These are phyloP conservation scores for Saccharomycopsis hybrid DNA, from an alignment of 1,139 yeast genomes.

Conservation along the genomic window DNA sequence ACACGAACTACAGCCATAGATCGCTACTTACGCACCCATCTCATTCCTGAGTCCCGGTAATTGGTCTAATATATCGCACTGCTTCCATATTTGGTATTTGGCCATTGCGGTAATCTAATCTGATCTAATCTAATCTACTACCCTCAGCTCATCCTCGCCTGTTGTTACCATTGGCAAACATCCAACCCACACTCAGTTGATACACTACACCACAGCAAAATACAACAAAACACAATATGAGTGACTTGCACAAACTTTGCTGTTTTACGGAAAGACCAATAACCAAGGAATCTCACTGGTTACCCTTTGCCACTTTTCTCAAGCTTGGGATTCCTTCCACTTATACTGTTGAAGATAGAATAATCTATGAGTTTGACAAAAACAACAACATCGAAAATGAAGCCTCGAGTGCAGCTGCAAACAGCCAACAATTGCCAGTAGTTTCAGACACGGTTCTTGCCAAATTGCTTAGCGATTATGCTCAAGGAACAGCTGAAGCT, in stretches of 20 bases:
- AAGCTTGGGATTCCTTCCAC: constrained; percentile 73
- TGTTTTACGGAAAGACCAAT: constrained; percentile 53
- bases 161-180: too few species aligned
- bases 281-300: constrained; percentile 36
- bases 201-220: too few species aligned
- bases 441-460: neutral
- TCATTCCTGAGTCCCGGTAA: too few species aligned
- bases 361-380: constrained; percentile 39
- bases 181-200: too few species aligned
- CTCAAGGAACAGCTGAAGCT: neutral
- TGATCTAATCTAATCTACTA: too few species aligned
- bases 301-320: constrained; percentile 40
- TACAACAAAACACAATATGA: constrained; percentile 34
- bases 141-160: too few species aligned
- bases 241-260: constrained; percentile 67
- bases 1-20: too few species aligned
- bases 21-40: too few species aligned
- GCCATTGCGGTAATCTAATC: too few species aligned
- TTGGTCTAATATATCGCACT: too few species aligned
- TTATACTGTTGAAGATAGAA: constrained; percentile 72
- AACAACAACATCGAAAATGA: constrained; percentile 22
- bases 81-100: too few species aligned
- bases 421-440: neutral
- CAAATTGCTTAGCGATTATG: neutral
- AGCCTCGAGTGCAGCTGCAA: constrained; percentile 27